Percentiles rank a stretch among this genome's conserved stretches.
Conservation (phyloP, 805 yeast genomes). For the Metschnikowia hibisci region DNA sequence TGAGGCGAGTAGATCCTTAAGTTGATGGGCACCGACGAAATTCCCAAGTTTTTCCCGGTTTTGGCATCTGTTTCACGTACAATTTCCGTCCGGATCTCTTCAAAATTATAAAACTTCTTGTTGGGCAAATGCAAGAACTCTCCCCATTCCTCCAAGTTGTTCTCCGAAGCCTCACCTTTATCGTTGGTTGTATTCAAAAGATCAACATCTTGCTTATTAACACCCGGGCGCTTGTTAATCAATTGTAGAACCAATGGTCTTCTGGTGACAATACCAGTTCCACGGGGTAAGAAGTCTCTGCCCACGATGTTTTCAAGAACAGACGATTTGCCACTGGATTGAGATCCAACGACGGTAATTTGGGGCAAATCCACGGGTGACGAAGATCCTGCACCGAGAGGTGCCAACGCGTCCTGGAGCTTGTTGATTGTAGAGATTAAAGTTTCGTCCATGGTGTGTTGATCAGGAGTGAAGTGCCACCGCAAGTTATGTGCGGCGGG, state of each 20-base stretch:
- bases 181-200: slow-evolving; percentile 40
- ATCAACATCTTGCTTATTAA: slow-evolving; percentile 26
- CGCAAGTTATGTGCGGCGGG: slow-evolving; percentile 1
- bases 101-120: slow-evolving; percentile 80
- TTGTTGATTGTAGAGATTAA: slow-evolving; percentile 83
- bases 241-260: slow-evolving; percentile 81
- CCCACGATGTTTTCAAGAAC: slow-evolving; percentile 90
- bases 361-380: slow-evolving; percentile 93
- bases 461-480: not conserved
- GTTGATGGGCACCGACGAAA: slow-evolving; percentile 88
- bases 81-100: slow-evolving; percentile 85
- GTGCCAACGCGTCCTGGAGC: slow-evolving; percentile 94
- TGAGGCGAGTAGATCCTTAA: slow-evolving; percentile 91
- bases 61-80: slow-evolving; percentile 86
- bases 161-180: slow-evolving; percentile 54
- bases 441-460: slow-evolving; percentile 59
- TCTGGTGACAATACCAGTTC: slow-evolving; percentile 89
- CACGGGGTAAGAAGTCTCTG: slow-evolving; percentile 86
- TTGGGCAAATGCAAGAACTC: slow-evolving; percentile 93
- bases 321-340: slow-evolving; percentile 84
- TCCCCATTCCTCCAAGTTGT: slow-evolving; percentile 90
- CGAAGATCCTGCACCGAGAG: slow-evolving; percentile 82
- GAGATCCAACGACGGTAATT: slow-evolving; percentile 93
- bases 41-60: slow-evolving; percentile 80
- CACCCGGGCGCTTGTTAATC: slow-evolving; percentile 57